phyloP scores from a whole-genome alignment of 108 stramenopile genomes.

The Skeletonema tropicum region DNA sequence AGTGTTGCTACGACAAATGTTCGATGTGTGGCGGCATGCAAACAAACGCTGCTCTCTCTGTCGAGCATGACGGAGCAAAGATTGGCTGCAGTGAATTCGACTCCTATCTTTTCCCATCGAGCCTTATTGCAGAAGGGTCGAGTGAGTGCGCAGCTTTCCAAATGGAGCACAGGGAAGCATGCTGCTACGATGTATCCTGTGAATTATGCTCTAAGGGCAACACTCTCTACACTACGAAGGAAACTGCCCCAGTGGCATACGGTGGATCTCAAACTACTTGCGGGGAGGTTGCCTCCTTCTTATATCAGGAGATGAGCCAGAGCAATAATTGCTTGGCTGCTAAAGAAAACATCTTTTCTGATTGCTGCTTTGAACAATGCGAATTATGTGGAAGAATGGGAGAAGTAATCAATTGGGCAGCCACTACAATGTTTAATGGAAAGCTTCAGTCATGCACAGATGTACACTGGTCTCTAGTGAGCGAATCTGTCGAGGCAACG shows the following conservation, averaged over 20 bases:
- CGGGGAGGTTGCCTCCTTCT: slow-evolving; percentile 42
- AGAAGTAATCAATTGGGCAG: slow-evolving; percentile 44
- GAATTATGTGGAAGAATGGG: slow-evolving; percentile 38
- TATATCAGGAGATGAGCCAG: slow-evolving; percentile 47
- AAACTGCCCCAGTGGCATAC: slow-evolving; percentile 30
- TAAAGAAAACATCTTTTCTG: slow-evolving; percentile 45
- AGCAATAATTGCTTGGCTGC: slow-evolving; percentile 47
- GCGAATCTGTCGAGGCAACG: slow-evolving; percentile 28
- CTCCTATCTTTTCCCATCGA: slow-evolving; percentile 45
- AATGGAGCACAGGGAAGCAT: slow-evolving; percentile 33
- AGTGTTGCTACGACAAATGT: slow-evolving; percentile 50
- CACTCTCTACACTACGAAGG: slow-evolving; percentile 32
- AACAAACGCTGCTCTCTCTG: slow-evolving; percentile 28
- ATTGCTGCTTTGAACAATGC: slow-evolving; percentile 51
- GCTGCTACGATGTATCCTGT: slow-evolving; percentile 49
- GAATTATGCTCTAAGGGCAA: slow-evolving; percentile 41
- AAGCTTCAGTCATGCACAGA: slow-evolving; percentile 48
- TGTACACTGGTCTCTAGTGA: slow-evolving; percentile 43
- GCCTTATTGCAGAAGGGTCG: slow-evolving; percentile 35
- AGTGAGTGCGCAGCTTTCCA: slow-evolving; percentile 38
- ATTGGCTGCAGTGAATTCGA: slow-evolving; percentile 51
- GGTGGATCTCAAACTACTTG: slow-evolving; percentile 37
- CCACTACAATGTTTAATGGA: slow-evolving; percentile 35
- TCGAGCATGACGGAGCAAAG: slow-evolving; percentile 33
- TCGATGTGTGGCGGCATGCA: slow-evolving; percentile 42